Evolutionary conservation across 2,329 filamentous ascomycete genomes (phyloP).

Genomic region (Aspergillus clavatus): DNA sequence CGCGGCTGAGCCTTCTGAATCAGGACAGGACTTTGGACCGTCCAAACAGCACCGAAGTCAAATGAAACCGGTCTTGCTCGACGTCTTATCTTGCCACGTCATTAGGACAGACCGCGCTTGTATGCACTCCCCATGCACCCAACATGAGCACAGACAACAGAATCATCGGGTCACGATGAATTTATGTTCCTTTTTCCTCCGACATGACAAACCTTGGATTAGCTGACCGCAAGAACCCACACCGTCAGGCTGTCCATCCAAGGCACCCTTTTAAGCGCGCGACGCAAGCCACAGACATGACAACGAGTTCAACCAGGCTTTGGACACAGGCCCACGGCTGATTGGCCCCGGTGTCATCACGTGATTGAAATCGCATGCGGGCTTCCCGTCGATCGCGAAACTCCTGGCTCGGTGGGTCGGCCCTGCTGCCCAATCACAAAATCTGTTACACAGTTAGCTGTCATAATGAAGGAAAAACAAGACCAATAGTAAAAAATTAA

Average conservation of each 20-base stretch:
- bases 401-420: conserved; percentile 4
- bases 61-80: not conserved
- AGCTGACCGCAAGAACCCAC: no score
- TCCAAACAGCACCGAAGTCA: conserved; percentile 1
- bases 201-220: no score
- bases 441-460: not conserved
- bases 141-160: conserved; percentile 4
- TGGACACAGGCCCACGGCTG: conserved; percentile 3
- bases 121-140: conserved; percentile 4
- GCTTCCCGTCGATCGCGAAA: conserved; percentile 20
- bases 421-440: not conserved
- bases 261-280: conserved; percentile 8
- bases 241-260: conserved; percentile 4
- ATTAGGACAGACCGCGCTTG: conserved; percentile 6
- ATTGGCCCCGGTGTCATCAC: conserved; percentile 15
- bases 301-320: conserved; percentile 16
- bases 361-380: conserved; percentile 20
- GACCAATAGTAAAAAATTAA: no score
- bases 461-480: not conserved
- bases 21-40: conserved; percentile 1
- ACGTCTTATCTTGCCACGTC: conserved; percentile 19
- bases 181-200: conserved; percentile 2
- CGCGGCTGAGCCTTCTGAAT: not conserved
- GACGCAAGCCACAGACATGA: conserved; percentile 13
- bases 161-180: not conserved